A percentile compares a stretch with the other conserved stretches of the same genome.
These are phyloP conservation scores for Colletotrichum sp. DNA, from an alignment of 2,329 filamentous ascomycete species.

Conservation along the genomic window DNA sequence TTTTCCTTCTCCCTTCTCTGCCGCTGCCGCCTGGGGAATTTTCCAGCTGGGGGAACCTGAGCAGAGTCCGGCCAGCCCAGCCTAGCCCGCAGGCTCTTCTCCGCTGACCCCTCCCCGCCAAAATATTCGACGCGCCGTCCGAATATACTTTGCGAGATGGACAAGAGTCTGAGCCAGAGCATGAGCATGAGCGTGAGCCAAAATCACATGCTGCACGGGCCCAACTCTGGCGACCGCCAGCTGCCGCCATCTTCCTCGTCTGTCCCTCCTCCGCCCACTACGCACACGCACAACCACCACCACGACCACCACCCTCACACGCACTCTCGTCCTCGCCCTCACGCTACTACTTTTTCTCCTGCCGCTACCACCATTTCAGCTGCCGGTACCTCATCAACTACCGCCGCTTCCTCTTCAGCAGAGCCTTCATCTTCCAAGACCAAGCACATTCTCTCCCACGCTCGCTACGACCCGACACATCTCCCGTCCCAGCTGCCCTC, in stretches of 20 bases:
- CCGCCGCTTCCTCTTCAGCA: not conserved
- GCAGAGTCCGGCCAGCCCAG: not conserved
- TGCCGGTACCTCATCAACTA: not conserved
- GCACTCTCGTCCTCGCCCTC: not conserved
- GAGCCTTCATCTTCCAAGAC: not conserved
- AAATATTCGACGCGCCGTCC: conserved; percentile 5
- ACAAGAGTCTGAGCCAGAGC: conserved; percentile 24
- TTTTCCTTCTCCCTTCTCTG: not conserved
- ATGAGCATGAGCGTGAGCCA: conserved; percentile 38
- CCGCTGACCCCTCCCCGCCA: conserved; percentile 3
- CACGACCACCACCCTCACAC: not conserved
- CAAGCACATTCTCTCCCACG: conserved; percentile 16
- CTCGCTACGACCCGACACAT: conserved; percentile 24
- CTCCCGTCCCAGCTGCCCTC: conserved; percentile 30
- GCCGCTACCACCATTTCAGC: not conserved
- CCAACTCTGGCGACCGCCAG: conserved; percentile 27
- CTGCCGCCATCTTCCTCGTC: conserved; percentile 20
- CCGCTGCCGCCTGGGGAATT: not conserved
- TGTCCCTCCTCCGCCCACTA: not conserved
- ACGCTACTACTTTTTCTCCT: not conserved
- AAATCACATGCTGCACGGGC: conserved; percentile 51
- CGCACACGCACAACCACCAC: not conserved
- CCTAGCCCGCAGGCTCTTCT: not conserved
- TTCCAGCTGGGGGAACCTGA: not conserved
- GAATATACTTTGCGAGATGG: conserved; percentile 21